phyloP scores from a whole-genome alignment of 257 asterid genomes.

The Scutellaria barbata region DNA sequence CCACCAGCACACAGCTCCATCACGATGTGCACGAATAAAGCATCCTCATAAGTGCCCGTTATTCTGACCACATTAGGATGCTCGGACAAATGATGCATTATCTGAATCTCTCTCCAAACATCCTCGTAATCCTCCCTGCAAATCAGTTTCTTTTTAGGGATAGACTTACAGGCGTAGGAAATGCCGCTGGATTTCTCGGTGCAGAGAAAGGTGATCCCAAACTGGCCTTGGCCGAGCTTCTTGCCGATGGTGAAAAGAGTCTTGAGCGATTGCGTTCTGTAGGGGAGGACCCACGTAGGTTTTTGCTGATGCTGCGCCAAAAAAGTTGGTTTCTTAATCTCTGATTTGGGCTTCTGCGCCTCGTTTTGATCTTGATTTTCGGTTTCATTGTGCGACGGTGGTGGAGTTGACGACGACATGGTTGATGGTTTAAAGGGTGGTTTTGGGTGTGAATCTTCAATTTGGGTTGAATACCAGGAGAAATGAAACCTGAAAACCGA shows the following conservation, averaged over 20 bases:
- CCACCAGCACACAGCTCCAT: slow-evolving; percentile 93
- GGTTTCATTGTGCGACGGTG: slow-evolving; percentile 35
- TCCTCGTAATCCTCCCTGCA: slow-evolving; percentile 68
- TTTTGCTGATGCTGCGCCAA: slow-evolving; percentile 38
- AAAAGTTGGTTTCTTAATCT: slow-evolving; percentile 49
- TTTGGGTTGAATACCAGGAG: background rate
- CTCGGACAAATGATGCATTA: slow-evolving; percentile 75
- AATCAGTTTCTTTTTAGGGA: slow-evolving; percentile 65
- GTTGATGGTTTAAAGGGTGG: slow-evolving; percentile 20
- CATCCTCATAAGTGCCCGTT: slow-evolving; percentile 78
- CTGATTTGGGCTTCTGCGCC: slow-evolving; percentile 45
- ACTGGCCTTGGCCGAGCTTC: slow-evolving; percentile 75
- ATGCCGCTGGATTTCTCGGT: slow-evolving; percentile 57
- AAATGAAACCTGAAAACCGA: background rate
- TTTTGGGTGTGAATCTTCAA: slow-evolving; percentile 30
- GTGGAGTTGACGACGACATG: slow-evolving; percentile 52
- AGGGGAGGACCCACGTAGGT: slow-evolving; percentile 64
- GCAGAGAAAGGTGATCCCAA: slow-evolving; percentile 65
- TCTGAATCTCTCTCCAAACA: slow-evolving; percentile 81
- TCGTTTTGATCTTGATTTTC: slow-evolving; percentile 29
- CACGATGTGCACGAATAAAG: slow-evolving; percentile 70
- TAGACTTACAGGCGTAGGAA: slow-evolving; percentile 67
- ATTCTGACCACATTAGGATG: slow-evolving; percentile 82
- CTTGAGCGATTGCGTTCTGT: slow-evolving; percentile 55
- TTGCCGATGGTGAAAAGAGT: slow-evolving; percentile 55